These are phyloP conservation scores for Linum trigynum DNA, from an alignment of 345 rosid species.

Conservation along the genomic window DNA sequence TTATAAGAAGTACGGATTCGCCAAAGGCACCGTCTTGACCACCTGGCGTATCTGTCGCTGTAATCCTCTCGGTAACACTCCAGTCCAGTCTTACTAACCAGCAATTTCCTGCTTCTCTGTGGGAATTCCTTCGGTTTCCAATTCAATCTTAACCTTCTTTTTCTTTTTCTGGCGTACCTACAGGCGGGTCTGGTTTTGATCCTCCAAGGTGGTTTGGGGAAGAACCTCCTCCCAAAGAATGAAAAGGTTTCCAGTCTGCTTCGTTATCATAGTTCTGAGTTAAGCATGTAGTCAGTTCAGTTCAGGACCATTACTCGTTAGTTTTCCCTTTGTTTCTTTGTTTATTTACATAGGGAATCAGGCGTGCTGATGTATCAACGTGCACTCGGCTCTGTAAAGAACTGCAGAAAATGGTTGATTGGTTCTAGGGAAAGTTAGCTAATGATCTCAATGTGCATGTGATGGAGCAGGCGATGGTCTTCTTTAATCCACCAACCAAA, in stretches of 20 bases:
- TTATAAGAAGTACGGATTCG: slow-evolving; percentile 77
- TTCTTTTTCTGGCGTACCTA: neutral
- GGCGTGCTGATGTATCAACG: too few species aligned
- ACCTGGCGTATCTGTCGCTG: slow-evolving; percentile 89
- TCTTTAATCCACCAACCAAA: too few species aligned
- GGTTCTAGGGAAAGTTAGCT: too few species aligned
- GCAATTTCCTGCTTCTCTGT: neutral
- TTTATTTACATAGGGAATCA: too few species aligned
- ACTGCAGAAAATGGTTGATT: too few species aligned
- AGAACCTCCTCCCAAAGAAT: slow-evolving; percentile 32
- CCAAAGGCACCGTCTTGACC: slow-evolving; percentile 61
- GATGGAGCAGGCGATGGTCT: too few species aligned
- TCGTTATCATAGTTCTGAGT: neutral
- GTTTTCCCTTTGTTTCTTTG: too few species aligned
- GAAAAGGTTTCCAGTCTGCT: slow-evolving; percentile 9
- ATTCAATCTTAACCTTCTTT: neutral
- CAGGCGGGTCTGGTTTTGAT: slow-evolving; percentile 81
- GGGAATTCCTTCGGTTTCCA: neutral
- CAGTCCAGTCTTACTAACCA: neutral
- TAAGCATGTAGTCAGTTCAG: too few species aligned
- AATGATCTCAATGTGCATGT: too few species aligned
- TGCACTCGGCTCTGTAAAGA: too few species aligned
- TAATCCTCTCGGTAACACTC: slow-evolving; percentile 66
- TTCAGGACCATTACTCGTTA: too few species aligned
- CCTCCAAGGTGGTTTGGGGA: slow-evolving; percentile 90